A percentile compares a stretch with the other conserved stretches of the same genome.
These are phyloP conservation scores for Rhododendron ovatum DNA, from an alignment of 148 eudicot genomes.

Conservation along the genomic window DNA sequence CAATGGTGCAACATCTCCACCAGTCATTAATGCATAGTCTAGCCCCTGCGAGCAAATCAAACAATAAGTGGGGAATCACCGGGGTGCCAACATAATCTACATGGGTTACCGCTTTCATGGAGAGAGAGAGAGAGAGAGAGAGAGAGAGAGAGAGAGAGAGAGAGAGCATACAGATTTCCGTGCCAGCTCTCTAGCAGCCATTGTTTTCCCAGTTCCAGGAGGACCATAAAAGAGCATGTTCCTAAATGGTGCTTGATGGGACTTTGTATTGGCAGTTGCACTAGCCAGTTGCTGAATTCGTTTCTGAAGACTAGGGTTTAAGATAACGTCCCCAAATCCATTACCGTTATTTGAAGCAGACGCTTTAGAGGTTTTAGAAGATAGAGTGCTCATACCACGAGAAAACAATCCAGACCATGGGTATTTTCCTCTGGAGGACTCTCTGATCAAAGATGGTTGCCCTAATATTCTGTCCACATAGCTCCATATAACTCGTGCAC, in stretches of 20 bases:
- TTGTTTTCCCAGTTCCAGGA: constrained; percentile 98
- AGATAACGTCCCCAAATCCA: constrained; percentile 88
- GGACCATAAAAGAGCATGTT: constrained; percentile 99
- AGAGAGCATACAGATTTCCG: constrained; percentile 68
- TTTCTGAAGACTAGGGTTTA: constrained; percentile 83
- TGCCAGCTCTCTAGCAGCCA: constrained; percentile 99
- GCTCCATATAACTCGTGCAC: constrained; percentile 94
- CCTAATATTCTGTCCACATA: constrained; percentile 96
- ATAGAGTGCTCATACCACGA: constrained; percentile 55
- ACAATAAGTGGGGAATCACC: background rate
- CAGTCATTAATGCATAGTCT: constrained; percentile 98
- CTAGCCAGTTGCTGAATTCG: constrained; percentile 78
- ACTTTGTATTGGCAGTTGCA: constrained; percentile 95
- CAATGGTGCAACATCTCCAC: constrained; percentile 97
- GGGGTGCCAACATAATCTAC: background rate
- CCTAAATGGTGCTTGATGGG: constrained; percentile 95
- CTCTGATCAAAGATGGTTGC: constrained; percentile 95
- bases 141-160: constrained; percentile 12
- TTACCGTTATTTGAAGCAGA: constrained; percentile 42
- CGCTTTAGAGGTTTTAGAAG: constrained; percentile 32
- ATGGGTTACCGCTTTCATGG: background rate
- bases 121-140: constrained; percentile 16
- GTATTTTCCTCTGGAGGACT: constrained; percentile 86
- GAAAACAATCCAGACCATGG: constrained; percentile 87
- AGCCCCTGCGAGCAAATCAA: constrained; percentile 56